Conservation (phyloP, 257 asterid species). For the Rhazya stricta region DNA sequence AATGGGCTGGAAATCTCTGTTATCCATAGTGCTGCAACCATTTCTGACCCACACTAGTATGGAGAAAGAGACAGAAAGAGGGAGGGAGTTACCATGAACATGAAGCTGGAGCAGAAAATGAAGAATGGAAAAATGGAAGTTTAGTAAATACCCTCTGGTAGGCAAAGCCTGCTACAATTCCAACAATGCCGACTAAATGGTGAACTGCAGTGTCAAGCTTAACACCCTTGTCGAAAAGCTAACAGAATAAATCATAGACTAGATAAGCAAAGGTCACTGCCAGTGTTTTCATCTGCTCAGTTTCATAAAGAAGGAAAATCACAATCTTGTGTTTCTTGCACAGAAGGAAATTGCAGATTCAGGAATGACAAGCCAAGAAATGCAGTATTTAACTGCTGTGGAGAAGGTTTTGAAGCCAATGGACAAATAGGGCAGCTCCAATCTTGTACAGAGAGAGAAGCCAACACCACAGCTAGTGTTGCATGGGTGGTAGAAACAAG, state of each 20-base stretch:
- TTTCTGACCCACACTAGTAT: slow-evolving; percentile 81
- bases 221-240: slow-evolving; percentile 43
- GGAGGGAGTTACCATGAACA: neutral
- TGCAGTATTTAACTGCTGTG: slow-evolving; percentile 44
- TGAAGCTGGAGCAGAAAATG: neutral
- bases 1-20: slow-evolving; percentile 89
- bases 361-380: too few relatives aligned
- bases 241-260: slow-evolving; percentile 63
- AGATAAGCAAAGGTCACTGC: slow-evolving; percentile 51
- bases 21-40: slow-evolving; percentile 73
- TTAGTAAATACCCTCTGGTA: slow-evolving; percentile 48
- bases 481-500: slow-evolving; percentile 68
- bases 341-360: neutral
- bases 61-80: neutral
- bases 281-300: slow-evolving; percentile 58
- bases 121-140: neutral
- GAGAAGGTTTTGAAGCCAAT: slow-evolving; percentile 57
- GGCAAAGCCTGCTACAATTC: slow-evolving; percentile 63
- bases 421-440: slow-evolving; percentile 87
- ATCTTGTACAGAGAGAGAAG: slow-evolving; percentile 55
- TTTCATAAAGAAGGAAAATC: neutral
- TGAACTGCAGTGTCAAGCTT: slow-evolving; percentile 69
- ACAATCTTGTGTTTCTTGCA: neutral
- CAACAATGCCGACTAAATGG: slow-evolving; percentile 71
- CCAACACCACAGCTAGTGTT: slow-evolving; percentile 45